phyloP scores from a whole-genome alignment of 257 asterid species.

The Primulina huaijiensis region DNA sequence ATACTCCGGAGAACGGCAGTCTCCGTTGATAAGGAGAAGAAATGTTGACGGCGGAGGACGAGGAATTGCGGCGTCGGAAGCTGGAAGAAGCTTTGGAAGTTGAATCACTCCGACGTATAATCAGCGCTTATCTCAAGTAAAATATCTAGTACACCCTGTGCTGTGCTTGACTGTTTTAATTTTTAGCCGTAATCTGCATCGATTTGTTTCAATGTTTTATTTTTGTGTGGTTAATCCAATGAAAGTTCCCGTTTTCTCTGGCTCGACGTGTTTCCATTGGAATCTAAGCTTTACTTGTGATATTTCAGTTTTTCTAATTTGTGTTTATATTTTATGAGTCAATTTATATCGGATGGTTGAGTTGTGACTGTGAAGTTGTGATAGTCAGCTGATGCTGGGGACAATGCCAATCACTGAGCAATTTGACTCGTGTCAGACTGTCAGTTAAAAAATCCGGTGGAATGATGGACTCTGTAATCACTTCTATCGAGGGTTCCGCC shows the following conservation, averaged over 20 bases:
- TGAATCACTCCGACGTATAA: slow-evolving; percentile 88
- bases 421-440: neutral
- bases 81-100: slow-evolving; percentile 86
- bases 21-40: neutral
- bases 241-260: neutral
- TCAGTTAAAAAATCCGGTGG: slow-evolving; percentile 2
- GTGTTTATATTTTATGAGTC: neutral
- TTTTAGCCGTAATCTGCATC: neutral
- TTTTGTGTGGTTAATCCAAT: neutral
- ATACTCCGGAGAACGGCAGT: neutral
- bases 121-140: slow-evolving; percentile 96
- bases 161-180: slow-evolving; percentile 2
- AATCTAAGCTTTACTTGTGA: neutral
- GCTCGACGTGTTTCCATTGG: slow-evolving; percentile 1
- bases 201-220: neutral
- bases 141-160: neutral
- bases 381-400: neutral
- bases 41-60: slow-evolving; percentile 43
- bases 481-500: neutral
- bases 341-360: slow-evolving; percentile 12
- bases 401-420: neutral
- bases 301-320: neutral
- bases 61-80: slow-evolving; percentile 64
- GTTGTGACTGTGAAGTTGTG: neutral
- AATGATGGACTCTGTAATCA: neutral